These are phyloP conservation scores for Rhizopus arrhizus DNA, from an alignment of 371 early-diverging fungal species.

Conservation along the genomic window DNA sequence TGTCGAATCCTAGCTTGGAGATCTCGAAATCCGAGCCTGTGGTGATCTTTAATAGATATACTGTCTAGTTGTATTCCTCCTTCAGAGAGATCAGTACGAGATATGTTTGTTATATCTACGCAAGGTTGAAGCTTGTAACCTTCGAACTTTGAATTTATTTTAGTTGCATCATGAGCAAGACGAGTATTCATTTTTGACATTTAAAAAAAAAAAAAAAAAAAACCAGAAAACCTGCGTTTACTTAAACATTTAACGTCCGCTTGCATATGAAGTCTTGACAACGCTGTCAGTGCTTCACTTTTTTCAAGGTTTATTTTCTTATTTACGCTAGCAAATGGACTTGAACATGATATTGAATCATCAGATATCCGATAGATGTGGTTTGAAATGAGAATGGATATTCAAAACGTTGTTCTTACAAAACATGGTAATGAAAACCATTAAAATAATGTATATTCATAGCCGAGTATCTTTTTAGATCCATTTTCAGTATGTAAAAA, in stretches of 20 bases:
- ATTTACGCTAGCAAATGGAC: too few species aligned
- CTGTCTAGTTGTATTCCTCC: slow-evolving; percentile 10
- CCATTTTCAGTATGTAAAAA: too few species aligned
- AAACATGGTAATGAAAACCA: too few species aligned
- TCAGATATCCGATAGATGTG: too few species aligned
- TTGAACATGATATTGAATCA: too few species aligned
- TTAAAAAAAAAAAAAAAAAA: not conserved
- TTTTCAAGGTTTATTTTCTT: too few species aligned
- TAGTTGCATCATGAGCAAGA: slow-evolving; percentile 9
- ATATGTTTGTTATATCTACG: slow-evolving; percentile 37
- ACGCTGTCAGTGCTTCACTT: too few species aligned
- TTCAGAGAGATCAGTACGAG: slow-evolving; percentile 31
- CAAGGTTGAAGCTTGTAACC: slow-evolving; percentile 68
- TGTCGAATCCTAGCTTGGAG: slow-evolving; percentile 68
- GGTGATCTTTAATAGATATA: slow-evolving; percentile 12
- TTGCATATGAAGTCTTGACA: too few species aligned
- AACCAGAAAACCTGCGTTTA: not conserved
- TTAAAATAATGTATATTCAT: too few species aligned
- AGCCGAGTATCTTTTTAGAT: too few species aligned
- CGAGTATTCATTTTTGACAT: slow-evolving; percentile 8
- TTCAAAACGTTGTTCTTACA: too few species aligned
- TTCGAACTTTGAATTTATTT: slow-evolving; percentile 67
- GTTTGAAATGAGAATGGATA: too few species aligned
- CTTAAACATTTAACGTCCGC: not conserved
- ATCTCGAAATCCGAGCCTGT: slow-evolving; percentile 58